Base-by-base conservation (phyloP, 2,329 filamentous ascomycete species). In the Stagonosporopsis cucurbitacearum region DNA sequence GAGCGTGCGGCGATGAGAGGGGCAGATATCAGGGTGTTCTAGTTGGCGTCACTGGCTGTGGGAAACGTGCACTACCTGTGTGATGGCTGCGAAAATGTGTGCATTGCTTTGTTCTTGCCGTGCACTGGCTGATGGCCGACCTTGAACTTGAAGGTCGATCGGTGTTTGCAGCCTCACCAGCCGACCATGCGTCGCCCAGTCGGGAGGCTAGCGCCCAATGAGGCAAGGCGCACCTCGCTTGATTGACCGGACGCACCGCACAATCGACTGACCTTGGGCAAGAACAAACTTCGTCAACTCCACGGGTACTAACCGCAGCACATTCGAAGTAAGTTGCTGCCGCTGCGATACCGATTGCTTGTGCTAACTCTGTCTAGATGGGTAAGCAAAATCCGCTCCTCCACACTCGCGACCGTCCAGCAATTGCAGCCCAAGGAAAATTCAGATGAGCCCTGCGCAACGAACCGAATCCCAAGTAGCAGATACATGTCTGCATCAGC, bases 301-400 rank as follows among this genome's bases (percentile, higher is more conserved):
- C 71, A 65, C 65, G 65, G 63, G 69, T 69, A 69, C 70, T 70
- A 75, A 72, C 75, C 76, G 79, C 79, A 78, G 78, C 80, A 77
- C 78, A 78, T 77, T 79, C 78, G 85, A 80, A 80, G 82, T 85
- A 75, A 79, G 78, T 67, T 46, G 30, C 35, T 50, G 28, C 35
- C 22, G 53, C 47, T 40, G 37, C 36, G 20, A 22, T 17, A 13
- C 36, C 22, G 36, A 48, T 13, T 43, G 30, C 30, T 20, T 19
- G 30, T 56, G 51, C 69, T 74, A 63, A 76, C 75, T 74, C 57
- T 69, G 53, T 68, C 62, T 72, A 87, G 84, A 87, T 87, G 85
- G 84, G 85, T 87, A 82, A 85, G 85, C 82, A 74, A 53, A 42
- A 59, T 58, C 56, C 56, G 58, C 61, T 54, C 60, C 63, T 67